Evolutionary conservation across 805 yeast species (phyloP).

Genomic region (Schwanniomyces occidentalis): DNA sequence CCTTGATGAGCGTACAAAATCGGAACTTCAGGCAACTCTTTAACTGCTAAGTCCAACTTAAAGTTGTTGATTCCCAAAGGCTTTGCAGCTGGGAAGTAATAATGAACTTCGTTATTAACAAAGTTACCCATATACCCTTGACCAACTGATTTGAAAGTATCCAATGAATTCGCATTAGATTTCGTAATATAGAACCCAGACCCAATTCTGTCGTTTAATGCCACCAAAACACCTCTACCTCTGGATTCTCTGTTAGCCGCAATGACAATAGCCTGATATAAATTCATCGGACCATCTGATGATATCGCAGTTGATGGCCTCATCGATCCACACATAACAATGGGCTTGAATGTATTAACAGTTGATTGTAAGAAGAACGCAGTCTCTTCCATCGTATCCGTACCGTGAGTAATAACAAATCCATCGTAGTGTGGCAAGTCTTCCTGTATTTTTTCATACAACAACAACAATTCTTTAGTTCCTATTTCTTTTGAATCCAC

Average conservation of each 20-base stretch:
- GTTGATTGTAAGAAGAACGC: slow-evolving; percentile 61
- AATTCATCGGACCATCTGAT: slow-evolving; percentile 72
- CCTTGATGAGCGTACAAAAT: slow-evolving; percentile 65
- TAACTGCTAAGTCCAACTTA: slow-evolving; percentile 28
- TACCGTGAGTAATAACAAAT: slow-evolving; percentile 69
- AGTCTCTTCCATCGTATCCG: slow-evolving; percentile 69
- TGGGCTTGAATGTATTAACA: slow-evolving; percentile 47
- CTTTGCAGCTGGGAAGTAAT: slow-evolving; percentile 61
- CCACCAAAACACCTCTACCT: slow-evolving; percentile 62
- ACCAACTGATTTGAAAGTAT: slow-evolving; percentile 66
- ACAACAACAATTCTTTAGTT: slow-evolving; percentile 42
- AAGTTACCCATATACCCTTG: slow-evolving; percentile 73
- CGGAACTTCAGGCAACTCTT: slow-evolving; percentile 44
- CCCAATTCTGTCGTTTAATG: slow-evolving; percentile 66
- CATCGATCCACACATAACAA: slow-evolving; percentile 74
- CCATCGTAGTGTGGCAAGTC: slow-evolving; percentile 52
- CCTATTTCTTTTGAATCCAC: slow-evolving; percentile 61
- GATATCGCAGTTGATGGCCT: slow-evolving; percentile 70
- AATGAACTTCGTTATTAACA: slow-evolving; percentile 64
- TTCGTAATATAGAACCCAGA: slow-evolving; percentile 72
- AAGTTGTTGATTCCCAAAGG: slow-evolving; percentile 52
- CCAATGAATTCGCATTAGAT: slow-evolving; percentile 68
- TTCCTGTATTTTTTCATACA: slow-evolving; percentile 47
- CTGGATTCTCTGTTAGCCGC: slow-evolving; percentile 53
- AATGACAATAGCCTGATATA: slow-evolving; percentile 67